Evolutionary conservation across 2,329 filamentous ascomycete genomes (phyloP).

Genomic region (Venturia oleaginea): DNA sequence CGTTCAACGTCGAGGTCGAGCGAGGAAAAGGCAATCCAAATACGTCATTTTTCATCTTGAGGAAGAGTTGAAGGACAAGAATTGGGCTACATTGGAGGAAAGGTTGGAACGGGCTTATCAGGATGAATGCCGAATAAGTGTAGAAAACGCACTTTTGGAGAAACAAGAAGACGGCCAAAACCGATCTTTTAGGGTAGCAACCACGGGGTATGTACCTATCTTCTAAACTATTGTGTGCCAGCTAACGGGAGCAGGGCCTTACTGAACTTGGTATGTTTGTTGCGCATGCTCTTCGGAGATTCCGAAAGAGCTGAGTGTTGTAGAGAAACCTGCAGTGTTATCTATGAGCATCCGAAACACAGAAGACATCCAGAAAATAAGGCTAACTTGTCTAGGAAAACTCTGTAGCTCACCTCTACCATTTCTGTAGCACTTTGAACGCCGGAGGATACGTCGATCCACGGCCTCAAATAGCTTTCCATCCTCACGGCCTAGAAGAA

Average conservation of each 20-base stretch:
- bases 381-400: slow-evolving; percentile 56
- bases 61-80: slow-evolving; percentile 26
- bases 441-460: slow-evolving; percentile 51
- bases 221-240: too few species aligned
- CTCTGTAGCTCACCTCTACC: slow-evolving; percentile 65
- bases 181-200: slow-evolving; percentile 32
- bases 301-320: too few species aligned
- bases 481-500: slow-evolving; percentile 25
- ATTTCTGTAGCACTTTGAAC: slow-evolving; percentile 64
- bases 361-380: not conserved
- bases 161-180: slow-evolving; percentile 37
- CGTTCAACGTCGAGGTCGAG: slow-evolving; percentile 55
- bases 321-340: too few species aligned
- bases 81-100: slow-evolving; percentile 60
- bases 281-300: too few species aligned
- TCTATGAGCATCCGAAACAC: not conserved
- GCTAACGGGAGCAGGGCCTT: slow-evolving; percentile 4
- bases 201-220: slow-evolving; percentile 28
- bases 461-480: slow-evolving; percentile 58
- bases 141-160: slow-evolving; percentile 35
- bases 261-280: not conserved
- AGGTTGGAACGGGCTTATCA: slow-evolving; percentile 65
- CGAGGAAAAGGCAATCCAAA: slow-evolving; percentile 47
- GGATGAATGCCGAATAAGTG: slow-evolving; percentile 48
- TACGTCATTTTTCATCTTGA: slow-evolving; percentile 44